Evolutionary conservation across 768 basidiomycete genomes (phyloP).

Genomic region (Lentinula raphanica): DNA sequence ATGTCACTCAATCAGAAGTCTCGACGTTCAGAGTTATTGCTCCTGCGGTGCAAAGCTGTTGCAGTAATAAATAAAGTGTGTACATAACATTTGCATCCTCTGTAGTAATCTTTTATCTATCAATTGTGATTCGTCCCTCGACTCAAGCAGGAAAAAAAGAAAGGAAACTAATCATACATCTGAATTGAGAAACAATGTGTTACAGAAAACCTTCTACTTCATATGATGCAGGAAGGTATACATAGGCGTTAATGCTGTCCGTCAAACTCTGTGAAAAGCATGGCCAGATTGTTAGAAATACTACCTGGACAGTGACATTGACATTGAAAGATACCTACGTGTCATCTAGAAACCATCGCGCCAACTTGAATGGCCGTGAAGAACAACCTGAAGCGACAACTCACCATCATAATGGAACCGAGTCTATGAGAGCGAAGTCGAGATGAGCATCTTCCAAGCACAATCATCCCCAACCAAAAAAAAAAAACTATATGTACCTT

Average conservation of each 20-base stretch:
- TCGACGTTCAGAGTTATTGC: background rate
- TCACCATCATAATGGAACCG: constrained; percentile 79
- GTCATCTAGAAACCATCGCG: constrained; percentile 40
- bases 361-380: background rate
- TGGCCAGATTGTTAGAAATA: background rate
- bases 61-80: background rate
- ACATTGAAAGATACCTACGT: constrained; percentile 38
- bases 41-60: background rate
- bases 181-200: too few species aligned
- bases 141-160: too few species aligned
- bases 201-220: background rate
- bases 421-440: constrained; percentile 45
- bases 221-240: too few species aligned
- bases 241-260: background rate
- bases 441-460: too few species aligned
- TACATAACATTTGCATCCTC: background rate
- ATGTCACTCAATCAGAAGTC: background rate
- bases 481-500: too few species aligned
- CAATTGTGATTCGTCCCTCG: background rate
- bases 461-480: too few species aligned
- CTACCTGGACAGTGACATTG: background rate
- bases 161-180: too few species aligned
- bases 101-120: background rate
- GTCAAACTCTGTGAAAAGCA: background rate
- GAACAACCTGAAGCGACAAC: constrained; percentile 11